phyloP scores from a whole-genome alignment of 83 land plant species.

The Isoetes engelmannii region DNA sequence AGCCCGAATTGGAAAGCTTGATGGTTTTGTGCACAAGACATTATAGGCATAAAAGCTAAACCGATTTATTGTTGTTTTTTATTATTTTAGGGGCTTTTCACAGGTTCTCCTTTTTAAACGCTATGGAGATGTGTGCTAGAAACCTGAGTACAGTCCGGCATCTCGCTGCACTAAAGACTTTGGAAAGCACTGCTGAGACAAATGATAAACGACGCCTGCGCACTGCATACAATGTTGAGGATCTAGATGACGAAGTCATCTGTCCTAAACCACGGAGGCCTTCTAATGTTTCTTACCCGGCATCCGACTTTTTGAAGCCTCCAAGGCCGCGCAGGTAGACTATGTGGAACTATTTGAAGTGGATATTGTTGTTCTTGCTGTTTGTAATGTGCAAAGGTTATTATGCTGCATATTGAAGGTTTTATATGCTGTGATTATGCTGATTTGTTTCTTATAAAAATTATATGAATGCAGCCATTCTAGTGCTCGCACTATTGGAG shows the following conservation, averaged over 20 bases:
- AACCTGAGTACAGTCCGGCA: too few relatives aligned
- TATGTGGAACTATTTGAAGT: not conserved
- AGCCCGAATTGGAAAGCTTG: too few relatives aligned
- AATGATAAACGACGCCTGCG: not conserved
- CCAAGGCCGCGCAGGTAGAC: not conserved
- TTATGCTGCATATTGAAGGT: not conserved
- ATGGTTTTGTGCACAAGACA: too few relatives aligned
- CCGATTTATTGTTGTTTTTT: too few relatives aligned
- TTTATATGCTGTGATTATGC: not conserved
- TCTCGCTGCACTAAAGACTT: not conserved
- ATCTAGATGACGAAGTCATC: not conserved
- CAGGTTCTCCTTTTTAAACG: too few relatives aligned
- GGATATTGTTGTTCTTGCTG: not conserved
- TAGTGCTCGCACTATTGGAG: not conserved
- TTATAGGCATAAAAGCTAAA: too few relatives aligned
- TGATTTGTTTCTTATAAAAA: not conserved
- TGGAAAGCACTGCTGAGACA: not conserved
- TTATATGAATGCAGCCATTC: too few relatives aligned
- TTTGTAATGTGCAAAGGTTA: not conserved
- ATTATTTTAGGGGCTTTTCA: too few relatives aligned
- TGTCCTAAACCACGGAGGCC: slow-evolving; percentile 3
- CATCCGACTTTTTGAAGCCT: not conserved
- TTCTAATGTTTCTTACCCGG: not conserved
- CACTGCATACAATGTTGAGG: not conserved
- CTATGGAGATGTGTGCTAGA: too few relatives aligned